Conservation (phyloP, 371 early-diverging fungal genomes). For the Blastocladiella emersonii region DNA sequence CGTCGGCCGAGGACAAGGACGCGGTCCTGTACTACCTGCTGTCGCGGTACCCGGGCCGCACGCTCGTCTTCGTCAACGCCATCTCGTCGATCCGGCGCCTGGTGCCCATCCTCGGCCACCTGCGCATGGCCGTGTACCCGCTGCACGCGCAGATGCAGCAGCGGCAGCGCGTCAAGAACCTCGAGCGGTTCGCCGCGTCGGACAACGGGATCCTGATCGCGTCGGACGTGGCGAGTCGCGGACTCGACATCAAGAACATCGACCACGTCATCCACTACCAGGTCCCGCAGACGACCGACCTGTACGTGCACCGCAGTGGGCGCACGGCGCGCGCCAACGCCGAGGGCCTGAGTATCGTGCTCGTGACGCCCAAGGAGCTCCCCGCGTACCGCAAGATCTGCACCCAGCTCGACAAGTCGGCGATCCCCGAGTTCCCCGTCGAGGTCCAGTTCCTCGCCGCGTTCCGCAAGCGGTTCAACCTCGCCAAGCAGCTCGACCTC, state of each 20-base stretch:
- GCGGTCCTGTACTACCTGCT: slow-evolving; percentile 72
- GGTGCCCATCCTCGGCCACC: slow-evolving; percentile 58
- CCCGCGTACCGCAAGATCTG: slow-evolving; percentile 62
- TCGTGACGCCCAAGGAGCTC: slow-evolving; percentile 73
- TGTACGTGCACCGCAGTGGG: slow-evolving; percentile 77
- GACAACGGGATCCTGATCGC: slow-evolving; percentile 60
- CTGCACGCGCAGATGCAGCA: slow-evolving; percentile 93
- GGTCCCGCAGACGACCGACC: slow-evolving; percentile 64
- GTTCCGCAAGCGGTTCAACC: slow-evolving; percentile 10
- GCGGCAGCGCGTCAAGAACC: slow-evolving; percentile 76
- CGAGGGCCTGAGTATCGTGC: slow-evolving; percentile 61
- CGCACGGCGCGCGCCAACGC: slow-evolving; percentile 72
- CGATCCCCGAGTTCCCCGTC: slow-evolving; percentile 17
- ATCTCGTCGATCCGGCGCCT: slow-evolving; percentile 80
- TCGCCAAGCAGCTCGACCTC: slow-evolving; percentile 25
- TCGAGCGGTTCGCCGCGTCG: slow-evolving; percentile 72
- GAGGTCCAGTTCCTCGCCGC: slow-evolving; percentile 5
- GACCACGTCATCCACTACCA: slow-evolving; percentile 83
- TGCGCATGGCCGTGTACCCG: slow-evolving; percentile 21
- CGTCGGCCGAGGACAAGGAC: slow-evolving; percentile 73
- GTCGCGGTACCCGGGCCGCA: slow-evolving; percentile 71
- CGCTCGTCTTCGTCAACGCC: slow-evolving; percentile 86
- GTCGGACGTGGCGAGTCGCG: slow-evolving; percentile 83
- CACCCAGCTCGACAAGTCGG: slow-evolving; percentile 49
- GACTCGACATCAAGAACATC: slow-evolving; percentile 71